Conservation (phyloP, 257 asterid genomes). For the Nicotiana sylvestris region DNA sequence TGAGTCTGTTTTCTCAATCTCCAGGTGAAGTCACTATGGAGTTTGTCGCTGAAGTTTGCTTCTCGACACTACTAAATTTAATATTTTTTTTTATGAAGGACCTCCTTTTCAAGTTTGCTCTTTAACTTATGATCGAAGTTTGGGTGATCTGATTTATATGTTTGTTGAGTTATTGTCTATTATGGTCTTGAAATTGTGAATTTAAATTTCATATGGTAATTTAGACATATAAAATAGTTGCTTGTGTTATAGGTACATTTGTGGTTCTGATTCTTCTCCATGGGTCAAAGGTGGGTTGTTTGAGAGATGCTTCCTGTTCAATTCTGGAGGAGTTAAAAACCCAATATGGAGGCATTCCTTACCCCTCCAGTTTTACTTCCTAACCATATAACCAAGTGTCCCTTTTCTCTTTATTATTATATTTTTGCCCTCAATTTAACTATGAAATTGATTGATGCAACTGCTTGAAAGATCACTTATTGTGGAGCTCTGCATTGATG, state of each 20-base stretch:
- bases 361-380: not conserved
- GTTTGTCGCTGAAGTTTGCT: not conserved
- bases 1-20: constrained; percentile 19
- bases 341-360: not conserved
- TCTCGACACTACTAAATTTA: not conserved
- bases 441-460: not conserved
- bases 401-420: not conserved
- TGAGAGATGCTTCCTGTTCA: not conserved
- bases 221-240: not conserved
- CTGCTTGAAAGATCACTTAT: not conserved
- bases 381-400: not conserved
- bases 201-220: not conserved
- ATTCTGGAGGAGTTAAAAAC: not conserved
- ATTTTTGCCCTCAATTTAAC: not conserved
- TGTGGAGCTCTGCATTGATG: not conserved
- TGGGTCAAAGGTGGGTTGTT: not conserved
- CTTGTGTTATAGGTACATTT: not conserved
- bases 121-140: not conserved
- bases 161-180: not conserved
- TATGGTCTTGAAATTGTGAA: not conserved
- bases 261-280: not conserved
- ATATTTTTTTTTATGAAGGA: not conserved
- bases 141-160: not conserved
- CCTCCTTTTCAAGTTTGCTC: not conserved
- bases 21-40: not conserved